Conservation (phyloP, 2,329 filamentous ascomycete genomes). For the Mariannaea sp. region DNA sequence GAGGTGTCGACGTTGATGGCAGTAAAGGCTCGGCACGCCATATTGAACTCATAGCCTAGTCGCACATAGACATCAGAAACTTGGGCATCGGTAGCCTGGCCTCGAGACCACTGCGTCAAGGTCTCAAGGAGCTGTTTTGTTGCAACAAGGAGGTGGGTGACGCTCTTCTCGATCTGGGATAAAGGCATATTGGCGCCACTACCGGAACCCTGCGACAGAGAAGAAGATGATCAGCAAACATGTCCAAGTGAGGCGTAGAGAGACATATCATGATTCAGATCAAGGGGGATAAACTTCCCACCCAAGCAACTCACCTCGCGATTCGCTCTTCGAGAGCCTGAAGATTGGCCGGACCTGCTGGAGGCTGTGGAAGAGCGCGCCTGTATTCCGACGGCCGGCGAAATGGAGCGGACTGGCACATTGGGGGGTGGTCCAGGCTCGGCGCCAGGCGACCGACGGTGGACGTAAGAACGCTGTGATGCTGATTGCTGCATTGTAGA, state of each 20-base stretch:
- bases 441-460: conserved; percentile 66
- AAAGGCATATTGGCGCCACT: conserved; percentile 72
- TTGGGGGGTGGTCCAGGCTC: conserved; percentile 63
- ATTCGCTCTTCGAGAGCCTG: conserved; percentile 40
- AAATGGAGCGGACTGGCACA: conserved; percentile 62
- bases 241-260: conserved; percentile 21
- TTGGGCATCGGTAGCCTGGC: conserved; percentile 87
- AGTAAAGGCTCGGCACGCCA: conserved; percentile 94
- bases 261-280: neutral
- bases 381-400: conserved; percentile 64
- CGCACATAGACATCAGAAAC: conserved; percentile 98
- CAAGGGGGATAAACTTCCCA: conserved; percentile 3
- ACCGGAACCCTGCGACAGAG: conserved; percentile 53
- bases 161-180: conserved; percentile 98
- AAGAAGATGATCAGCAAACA: conserved; percentile 32
- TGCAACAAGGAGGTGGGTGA: conserved; percentile 94
- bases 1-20: conserved; percentile 95
- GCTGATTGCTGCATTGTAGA: conserved; percentile 35
- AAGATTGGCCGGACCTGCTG: conserved; percentile 60
- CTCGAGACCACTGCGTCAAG: conserved; percentile 95
- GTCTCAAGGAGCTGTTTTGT: conserved; percentile 98
- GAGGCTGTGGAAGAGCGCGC: conserved; percentile 70
- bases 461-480: conserved; percentile 57
- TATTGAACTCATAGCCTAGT: conserved; percentile 98
- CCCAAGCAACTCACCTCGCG: conserved; percentile 41